Evolutionary conservation across 164 flowering plant species (phyloP), one percentile per base, ranked within the genome.

Genomic region (Nymphaea thermarum): DNA sequence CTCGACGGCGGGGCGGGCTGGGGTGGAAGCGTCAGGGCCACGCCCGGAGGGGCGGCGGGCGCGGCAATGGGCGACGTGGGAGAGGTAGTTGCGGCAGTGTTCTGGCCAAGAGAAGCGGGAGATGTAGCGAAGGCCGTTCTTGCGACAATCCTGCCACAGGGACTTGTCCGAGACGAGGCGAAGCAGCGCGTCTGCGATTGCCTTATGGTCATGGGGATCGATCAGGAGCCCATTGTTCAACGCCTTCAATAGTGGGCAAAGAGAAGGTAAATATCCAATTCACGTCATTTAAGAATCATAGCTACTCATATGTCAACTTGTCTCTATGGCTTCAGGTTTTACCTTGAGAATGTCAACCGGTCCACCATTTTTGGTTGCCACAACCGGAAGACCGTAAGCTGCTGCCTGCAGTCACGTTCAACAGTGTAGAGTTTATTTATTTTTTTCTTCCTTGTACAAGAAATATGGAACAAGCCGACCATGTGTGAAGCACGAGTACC

Each of bases 41-140:
- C 64, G 64, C 64, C 64, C 11, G 41, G 1, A 62, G n/a, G 93
- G 86, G 51, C 85, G 94, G 63, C 88, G 86, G 44, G 76, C 81
- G 63, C 86, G 75, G 77, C 87, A 87, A 66, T 86, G 84, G 70
- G 82, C 86, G 6, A 88, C 77, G 53, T 84, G 85, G 68, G 91
- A 86, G 43, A 90, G 87, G 75, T 88, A 90, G 74, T 80, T 86
- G 1, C 75, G 77, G 76, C 94, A 86, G 71, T 90, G 96, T 71
- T 89, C 96, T 6, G 96, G 81, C 96, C 96, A 89, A 4, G 96
- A 87, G 80, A 82, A 89, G 16, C 81, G 80, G 71, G 87, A 88
- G 72, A 89, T 89, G 73, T 89, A 83, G 66, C 82, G 87, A 5
- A 83, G 77, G 60, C 96, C 90, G 65, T 81, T 83, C 72, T 82